Evolutionary conservation across 345 rosid genomes (phyloP), one percentile per base, ranked within the genome.

Genomic region (Brassica juncea): DNA sequence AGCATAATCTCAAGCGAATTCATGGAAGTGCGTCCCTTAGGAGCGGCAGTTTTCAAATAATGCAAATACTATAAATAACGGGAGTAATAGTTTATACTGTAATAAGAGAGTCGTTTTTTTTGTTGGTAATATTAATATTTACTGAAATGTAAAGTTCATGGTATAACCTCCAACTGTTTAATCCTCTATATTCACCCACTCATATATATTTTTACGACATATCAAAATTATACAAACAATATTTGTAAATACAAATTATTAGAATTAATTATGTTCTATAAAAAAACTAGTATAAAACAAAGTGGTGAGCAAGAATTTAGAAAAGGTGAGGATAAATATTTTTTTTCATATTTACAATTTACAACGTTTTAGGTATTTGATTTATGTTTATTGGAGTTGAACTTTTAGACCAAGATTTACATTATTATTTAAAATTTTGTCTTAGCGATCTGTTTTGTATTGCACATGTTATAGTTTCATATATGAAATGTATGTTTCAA

Each of bases 11-110:
- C 64, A 61, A 61, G 59, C 59, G 32, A 71, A 57, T 57, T 72
- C 73, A 66, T 57, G 82, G 35, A 72, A 78, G 34, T 71, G 60
- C 66, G 71, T 49, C 75, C 25, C 67, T 32, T 54, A 54, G 9
- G 15, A 5, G 12, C 47, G 21, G 44, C 71, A 65, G 2, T 15
- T 16, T 16, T 64, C 49, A 71, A 52, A 71, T 25, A 27, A 70
- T 61, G 62, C 69, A 69, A 44, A 64, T 64, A 14, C 27, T 34
- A 15, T 32, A 8, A 32, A 19, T 19, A 19, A 19, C 21, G 21
- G 21, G 21, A 32, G 15, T 8, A 64, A 9, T 61, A 11, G 23
- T 16, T 34, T 64, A 21, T 64, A 61, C 7, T 59, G 12, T 10
- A 3, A 16, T 21, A 23, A 58, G 5, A 19, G 62, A 8, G 30